A percentile compares a stretch with the other conserved stretches of the same genome.
Evolutionary conservation across 1,284 basidiomycete genomes (phyloP).

Genomic region (Apiotrichum sp.): DNA sequence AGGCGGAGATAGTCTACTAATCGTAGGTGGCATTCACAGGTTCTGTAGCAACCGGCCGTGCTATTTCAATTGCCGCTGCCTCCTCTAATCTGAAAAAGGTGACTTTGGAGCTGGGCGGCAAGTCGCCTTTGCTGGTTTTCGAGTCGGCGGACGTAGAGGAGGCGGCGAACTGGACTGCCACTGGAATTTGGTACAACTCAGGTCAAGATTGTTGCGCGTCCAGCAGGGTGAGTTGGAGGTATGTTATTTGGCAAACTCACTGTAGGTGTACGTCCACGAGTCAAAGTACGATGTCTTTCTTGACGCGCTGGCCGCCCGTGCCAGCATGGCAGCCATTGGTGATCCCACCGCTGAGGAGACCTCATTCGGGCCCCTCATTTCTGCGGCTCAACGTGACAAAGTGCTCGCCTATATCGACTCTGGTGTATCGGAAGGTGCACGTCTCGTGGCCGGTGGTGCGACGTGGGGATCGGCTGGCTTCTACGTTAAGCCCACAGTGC

Average conservation of each 20-base stretch:
- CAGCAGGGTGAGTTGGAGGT: slow-evolving; percentile 52
- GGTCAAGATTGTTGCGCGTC: slow-evolving; percentile 52
- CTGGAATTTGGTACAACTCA: slow-evolving; percentile 38
- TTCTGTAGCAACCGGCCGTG: slow-evolving; percentile 69
- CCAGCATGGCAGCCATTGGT: slow-evolving; percentile 65
- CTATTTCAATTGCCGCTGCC: slow-evolving; percentile 75
- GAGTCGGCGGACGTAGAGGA: slow-evolving; percentile 58
- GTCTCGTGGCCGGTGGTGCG: slow-evolving; percentile 67
- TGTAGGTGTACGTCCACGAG: slow-evolving; percentile 66
- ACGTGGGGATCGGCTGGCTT: slow-evolving; percentile 41
- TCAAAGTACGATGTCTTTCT: slow-evolving; percentile 73
- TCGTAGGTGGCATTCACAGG: slow-evolving; percentile 62
- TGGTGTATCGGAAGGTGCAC: slow-evolving; percentile 82
- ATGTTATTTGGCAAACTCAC: background rate
- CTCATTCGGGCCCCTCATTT: slow-evolving; percentile 75
- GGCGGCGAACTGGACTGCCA: slow-evolving; percentile 55
- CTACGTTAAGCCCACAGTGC: slow-evolving; percentile 46
- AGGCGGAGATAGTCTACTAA: too few relatives aligned
- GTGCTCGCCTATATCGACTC: slow-evolving; percentile 82
- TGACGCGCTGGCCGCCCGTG: slow-evolving; percentile 59
- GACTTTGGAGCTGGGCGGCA: slow-evolving; percentile 54
- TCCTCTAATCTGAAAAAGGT: slow-evolving; percentile 74
- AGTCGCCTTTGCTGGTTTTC: slow-evolving; percentile 49
- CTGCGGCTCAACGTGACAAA: slow-evolving; percentile 77
- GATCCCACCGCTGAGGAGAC: slow-evolving; percentile 64